Conservation (phyloP, 768 basidiomycete species). For the Phanerochaete carnosa region DNA sequence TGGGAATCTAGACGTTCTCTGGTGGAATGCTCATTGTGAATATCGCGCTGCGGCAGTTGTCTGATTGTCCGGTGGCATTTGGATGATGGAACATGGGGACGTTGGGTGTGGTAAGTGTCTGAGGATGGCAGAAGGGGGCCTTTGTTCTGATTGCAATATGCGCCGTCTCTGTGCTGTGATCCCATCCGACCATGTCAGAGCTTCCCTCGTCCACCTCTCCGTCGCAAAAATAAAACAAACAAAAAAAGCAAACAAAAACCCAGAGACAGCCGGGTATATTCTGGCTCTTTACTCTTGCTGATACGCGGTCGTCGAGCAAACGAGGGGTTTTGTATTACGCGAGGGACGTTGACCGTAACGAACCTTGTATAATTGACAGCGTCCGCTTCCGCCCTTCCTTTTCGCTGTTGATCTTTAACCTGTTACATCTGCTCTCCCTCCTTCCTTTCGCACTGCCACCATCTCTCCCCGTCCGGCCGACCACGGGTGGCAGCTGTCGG, state of each 20-base stretch:
- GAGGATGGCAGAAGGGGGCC: conserved; percentile 6
- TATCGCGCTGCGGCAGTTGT: neutral
- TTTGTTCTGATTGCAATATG: conserved; percentile 1
- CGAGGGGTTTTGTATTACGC: neutral
- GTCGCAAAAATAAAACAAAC: neutral
- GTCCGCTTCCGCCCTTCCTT: conserved; percentile 17
- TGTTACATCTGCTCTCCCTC: conserved; percentile 3
- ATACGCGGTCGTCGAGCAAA: conserved; percentile 4
- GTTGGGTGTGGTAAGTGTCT: conserved; percentile 6
- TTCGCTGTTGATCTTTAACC: conserved; percentile 12
- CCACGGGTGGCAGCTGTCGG: neutral
- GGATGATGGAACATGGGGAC: conserved; percentile 4
- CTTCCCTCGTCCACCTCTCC: neutral
- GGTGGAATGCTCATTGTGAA: neutral
- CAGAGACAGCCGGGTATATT: neutral
- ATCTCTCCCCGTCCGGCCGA: neutral
- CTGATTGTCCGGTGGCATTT: neutral
- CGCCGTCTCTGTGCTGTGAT: neutral
- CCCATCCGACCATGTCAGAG: neutral
- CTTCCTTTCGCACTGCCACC: conserved; percentile 6
- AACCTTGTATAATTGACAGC: conserved; percentile 25
- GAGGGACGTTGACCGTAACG: neutral
- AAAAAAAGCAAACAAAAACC: neutral
- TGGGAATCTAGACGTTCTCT: neutral
- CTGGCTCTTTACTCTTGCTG: neutral